Evolutionary conservation across 1,139 yeast species (phyloP).

Genomic region (Trichomonascaceae sp.): DNA sequence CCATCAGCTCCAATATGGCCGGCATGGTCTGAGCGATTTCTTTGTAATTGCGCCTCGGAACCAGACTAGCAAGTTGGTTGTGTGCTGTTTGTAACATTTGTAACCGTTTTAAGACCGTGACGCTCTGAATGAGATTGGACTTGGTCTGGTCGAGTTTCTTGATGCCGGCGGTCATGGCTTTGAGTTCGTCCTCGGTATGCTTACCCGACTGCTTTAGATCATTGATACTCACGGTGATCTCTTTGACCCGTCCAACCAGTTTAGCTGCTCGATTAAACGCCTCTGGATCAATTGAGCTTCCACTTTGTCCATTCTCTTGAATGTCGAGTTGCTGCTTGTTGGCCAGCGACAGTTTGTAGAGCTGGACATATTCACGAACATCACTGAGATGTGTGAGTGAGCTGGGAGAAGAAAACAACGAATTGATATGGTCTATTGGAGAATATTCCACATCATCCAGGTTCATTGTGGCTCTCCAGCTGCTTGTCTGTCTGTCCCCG

Average conservation of each 20-base stretch:
- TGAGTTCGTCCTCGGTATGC: conserved; percentile 50
- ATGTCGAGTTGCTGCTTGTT: conserved; percentile 24
- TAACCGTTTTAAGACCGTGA: conserved; percentile 75
- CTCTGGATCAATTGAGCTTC: conserved; percentile 24
- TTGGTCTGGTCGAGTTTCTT: conserved; percentile 70
- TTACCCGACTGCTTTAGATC: conserved; percentile 38
- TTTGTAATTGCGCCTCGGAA: conserved; percentile 40
- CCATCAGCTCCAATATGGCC: conserved; percentile 68
- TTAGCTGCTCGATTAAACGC: conserved; percentile 12
- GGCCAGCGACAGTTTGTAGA: conserved; percentile 37
- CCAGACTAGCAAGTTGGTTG: conserved; percentile 42
- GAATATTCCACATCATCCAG: conserved; percentile 20
- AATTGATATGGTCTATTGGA: conserved; percentile 29
- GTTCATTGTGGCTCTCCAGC: too few species aligned
- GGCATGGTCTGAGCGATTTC: conserved; percentile 57
- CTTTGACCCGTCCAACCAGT: conserved; percentile 25
- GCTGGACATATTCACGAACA: conserved; percentile 18
- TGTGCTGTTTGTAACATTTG: conserved; percentile 80
- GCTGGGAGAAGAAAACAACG: conserved; percentile 19
- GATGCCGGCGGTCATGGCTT: conserved; percentile 62
- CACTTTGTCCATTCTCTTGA: too few species aligned
- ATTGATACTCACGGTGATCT: conserved; percentile 27
- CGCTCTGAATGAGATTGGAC: conserved; percentile 64
- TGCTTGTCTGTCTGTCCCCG: too few species aligned
- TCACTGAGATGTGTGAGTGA: conserved; percentile 12